Evolutionary conservation across 257 asterid species (phyloP).

Genomic region (Jaltomata sinuosa): DNA sequence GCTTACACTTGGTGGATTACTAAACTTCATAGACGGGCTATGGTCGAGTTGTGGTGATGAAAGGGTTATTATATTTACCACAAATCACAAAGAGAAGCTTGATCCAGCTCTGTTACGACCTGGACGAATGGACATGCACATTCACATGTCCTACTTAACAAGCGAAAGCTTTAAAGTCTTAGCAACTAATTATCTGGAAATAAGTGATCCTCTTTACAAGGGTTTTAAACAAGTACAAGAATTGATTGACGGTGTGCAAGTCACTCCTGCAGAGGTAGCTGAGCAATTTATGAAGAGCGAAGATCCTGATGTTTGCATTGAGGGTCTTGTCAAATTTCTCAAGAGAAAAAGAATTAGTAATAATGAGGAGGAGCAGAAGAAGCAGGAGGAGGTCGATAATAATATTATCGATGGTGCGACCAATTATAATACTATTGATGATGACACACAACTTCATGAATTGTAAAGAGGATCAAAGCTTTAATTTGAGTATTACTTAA

Average conservation of each 20-base stretch:
- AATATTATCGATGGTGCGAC: background rate
- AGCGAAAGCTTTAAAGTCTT: slow-evolving; percentile 41
- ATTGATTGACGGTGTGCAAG: slow-evolving; percentile 20
- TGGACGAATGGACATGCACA: slow-evolving; percentile 86
- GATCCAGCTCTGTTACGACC: slow-evolving; percentile 79
- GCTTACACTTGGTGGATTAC: slow-evolving; percentile 57
- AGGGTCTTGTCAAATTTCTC: slow-evolving; percentile 33
- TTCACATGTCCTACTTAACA: slow-evolving; percentile 63
- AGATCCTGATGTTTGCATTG: slow-evolving; percentile 35
- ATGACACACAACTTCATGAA: background rate
- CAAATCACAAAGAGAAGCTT: slow-evolving; percentile 62
- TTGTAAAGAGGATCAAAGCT: background rate
- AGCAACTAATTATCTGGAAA: slow-evolving; percentile 44
- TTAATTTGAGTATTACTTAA: no score
- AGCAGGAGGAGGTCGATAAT: background rate
- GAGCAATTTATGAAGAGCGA: slow-evolving; percentile 71
- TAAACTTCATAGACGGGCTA: slow-evolving; percentile 75
- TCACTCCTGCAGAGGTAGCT: slow-evolving; percentile 73
- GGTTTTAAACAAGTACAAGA: slow-evolving; percentile 28
- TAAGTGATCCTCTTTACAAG: slow-evolving; percentile 8
- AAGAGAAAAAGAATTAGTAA: slow-evolving; percentile 15
- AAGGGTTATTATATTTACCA: slow-evolving; percentile 58
- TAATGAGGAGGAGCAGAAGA: background rate
- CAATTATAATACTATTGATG: background rate
- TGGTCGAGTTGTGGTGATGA: slow-evolving; percentile 90